Conservation (phyloP, 2,329 filamentous ascomycete species). For the Aphanocladium album region DNA sequence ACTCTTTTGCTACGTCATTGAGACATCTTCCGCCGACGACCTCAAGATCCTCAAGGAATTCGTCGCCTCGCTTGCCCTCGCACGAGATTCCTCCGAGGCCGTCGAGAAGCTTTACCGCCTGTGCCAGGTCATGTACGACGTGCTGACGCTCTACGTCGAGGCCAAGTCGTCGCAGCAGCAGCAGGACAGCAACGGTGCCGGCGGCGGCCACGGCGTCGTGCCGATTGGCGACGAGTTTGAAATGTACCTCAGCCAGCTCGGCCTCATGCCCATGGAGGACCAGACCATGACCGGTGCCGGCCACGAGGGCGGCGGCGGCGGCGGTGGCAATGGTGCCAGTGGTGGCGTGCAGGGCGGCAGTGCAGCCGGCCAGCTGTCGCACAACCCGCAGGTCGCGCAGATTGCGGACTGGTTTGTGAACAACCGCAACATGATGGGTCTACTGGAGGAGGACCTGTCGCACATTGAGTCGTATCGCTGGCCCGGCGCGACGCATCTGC, state of each 20-base stretch:
- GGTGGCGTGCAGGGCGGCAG: slow-evolving; percentile 11
- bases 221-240: slow-evolving; percentile 57
- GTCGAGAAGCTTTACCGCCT: slow-evolving; percentile 57
- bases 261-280: slow-evolving; percentile 47
- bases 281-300: slow-evolving; percentile 22
- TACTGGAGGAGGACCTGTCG: slow-evolving; percentile 57
- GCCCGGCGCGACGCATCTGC: slow-evolving; percentile 16
- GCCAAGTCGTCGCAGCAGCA: slow-evolving; percentile 48
- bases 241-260: slow-evolving; percentile 59
- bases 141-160: slow-evolving; percentile 58
- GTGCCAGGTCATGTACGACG: slow-evolving; percentile 56
- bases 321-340: too few relatives aligned
- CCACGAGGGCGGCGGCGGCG: slow-evolving; percentile 13
- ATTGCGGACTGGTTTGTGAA: slow-evolving; percentile 63
- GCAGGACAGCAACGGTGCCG: slow-evolving; percentile 30
- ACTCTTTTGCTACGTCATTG: slow-evolving; percentile 53
- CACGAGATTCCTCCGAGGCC: slow-evolving; percentile 50
- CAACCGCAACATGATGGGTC: slow-evolving; percentile 58
- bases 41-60: slow-evolving; percentile 52
- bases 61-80: slow-evolving; percentile 48
- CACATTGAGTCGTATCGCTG: slow-evolving; percentile 36
- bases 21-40: slow-evolving; percentile 49
- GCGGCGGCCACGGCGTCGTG: slow-evolving; percentile 26
- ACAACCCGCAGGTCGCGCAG: slow-evolving; percentile 36
- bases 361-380: slow-evolving; percentile 13